Percentiles rank a stretch among this genome's conserved stretches.
These are phyloP conservation scores for Pistacia vera DNA, from an alignment of 345 rosid genomes.

Conservation along the genomic window DNA sequence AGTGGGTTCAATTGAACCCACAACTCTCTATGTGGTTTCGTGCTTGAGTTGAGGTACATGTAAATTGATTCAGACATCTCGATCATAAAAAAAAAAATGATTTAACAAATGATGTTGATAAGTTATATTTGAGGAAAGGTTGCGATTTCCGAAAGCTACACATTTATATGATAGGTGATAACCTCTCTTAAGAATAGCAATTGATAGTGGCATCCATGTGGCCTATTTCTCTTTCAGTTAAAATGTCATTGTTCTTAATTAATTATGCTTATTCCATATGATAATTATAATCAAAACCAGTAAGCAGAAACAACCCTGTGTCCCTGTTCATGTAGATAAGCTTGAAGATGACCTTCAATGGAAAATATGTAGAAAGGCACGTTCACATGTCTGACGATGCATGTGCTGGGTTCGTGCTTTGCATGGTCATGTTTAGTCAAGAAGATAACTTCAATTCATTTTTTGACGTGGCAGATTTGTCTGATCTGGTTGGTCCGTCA, in stretches of 20 bases:
- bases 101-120: too few relatives aligned
- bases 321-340: too few relatives aligned
- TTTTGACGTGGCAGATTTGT: constrained; percentile 15
- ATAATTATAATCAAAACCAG: too few relatives aligned
- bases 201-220: background rate
- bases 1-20: too few relatives aligned
- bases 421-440: background rate
- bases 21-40: too few relatives aligned
- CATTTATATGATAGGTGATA: background rate
- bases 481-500: constrained; percentile 15
- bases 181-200: background rate
- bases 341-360: too few relatives aligned
- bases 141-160: background rate
- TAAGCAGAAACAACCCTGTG: too few relatives aligned
- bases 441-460: constrained; percentile 3
- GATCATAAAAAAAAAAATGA: too few relatives aligned
- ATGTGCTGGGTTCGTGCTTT: background rate
- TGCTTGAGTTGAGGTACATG: too few relatives aligned
- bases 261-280: background rate
- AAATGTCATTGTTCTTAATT: background rate
- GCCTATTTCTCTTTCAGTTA: background rate
- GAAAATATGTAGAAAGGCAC: background rate
- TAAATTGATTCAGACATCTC: too few relatives aligned
- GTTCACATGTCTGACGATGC: constrained; percentile 20
- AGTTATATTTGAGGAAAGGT: too few relatives aligned